phyloP scores from a whole-genome alignment of 2,329 filamentous ascomycete genomes.

The Cytospora piceicola region DNA sequence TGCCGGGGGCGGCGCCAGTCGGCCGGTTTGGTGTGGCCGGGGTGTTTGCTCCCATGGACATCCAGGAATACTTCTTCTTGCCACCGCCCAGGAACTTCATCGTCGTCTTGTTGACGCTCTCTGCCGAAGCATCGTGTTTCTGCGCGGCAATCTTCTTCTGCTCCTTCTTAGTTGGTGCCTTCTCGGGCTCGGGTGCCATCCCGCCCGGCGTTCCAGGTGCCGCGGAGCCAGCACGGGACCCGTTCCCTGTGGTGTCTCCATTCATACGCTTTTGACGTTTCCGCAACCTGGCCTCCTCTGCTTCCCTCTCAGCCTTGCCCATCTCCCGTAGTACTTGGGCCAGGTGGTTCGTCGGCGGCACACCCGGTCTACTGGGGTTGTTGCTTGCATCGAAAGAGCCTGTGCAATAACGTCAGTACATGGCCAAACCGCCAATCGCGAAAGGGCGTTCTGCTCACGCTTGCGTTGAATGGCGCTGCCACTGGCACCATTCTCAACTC shows the following conservation, averaged over 20 bases:
- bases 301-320: slow-evolving; percentile 68
- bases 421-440: background rate
- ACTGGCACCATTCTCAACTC: slow-evolving; percentile 53
- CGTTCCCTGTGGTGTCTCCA: slow-evolving; percentile 57
- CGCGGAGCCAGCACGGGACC: slow-evolving; percentile 58
- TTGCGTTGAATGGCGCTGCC: slow-evolving; percentile 61
- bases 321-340: slow-evolving; percentile 61
- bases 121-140: slow-evolving; percentile 76
- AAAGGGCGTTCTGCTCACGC: slow-evolving; percentile 51
- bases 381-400: slow-evolving; percentile 44
- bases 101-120: slow-evolving; percentile 80
- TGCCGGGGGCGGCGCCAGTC: slow-evolving; percentile 35
- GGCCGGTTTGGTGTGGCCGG: slow-evolving; percentile 39
- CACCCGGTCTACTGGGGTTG: slow-evolving; percentile 30
- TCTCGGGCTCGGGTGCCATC: slow-evolving; percentile 66
- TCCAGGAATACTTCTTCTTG: slow-evolving; percentile 75
- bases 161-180: slow-evolving; percentile 85
- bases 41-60: slow-evolving; percentile 66
- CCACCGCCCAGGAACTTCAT: slow-evolving; percentile 66
- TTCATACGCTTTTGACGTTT: slow-evolving; percentile 66
- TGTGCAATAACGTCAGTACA: slow-evolving; percentile 37
- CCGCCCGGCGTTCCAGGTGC: slow-evolving; percentile 65
- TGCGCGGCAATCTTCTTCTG: slow-evolving; percentile 75
- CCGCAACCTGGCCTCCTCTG: slow-evolving; percentile 71
- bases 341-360: slow-evolving; percentile 52